These are phyloP conservation scores for Clonostachys rosea DNA, from an alignment of 2,329 filamentous ascomycete species.

Conservation along the genomic window DNA sequence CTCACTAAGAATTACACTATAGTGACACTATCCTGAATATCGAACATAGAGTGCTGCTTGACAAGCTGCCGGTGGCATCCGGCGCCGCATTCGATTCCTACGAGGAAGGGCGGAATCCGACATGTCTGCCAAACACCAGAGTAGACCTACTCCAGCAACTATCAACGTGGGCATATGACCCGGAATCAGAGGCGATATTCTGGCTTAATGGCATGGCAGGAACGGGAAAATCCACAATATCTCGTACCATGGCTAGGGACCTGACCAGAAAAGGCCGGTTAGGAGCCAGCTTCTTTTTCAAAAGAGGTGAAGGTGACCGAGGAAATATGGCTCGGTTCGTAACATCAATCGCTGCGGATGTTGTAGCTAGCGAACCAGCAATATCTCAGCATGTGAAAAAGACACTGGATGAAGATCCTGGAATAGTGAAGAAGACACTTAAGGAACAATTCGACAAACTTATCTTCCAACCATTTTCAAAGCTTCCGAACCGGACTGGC, in stretches of 20 bases:
- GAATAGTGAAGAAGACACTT: not conserved
- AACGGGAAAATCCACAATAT: constrained; percentile 2
- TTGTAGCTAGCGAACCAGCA: not conserved
- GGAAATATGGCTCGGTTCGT: not conserved
- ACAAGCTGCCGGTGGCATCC: not conserved
- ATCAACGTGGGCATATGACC: not conserved
- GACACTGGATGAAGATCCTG: not conserved
- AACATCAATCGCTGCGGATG: not conserved
- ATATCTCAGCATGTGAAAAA: not conserved
- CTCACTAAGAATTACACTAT: no score
- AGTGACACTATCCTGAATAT: no score
- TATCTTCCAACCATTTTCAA: not conserved
- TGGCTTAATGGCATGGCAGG: constrained; percentile 2
- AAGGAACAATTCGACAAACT: constrained; percentile 6
- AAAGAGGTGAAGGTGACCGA: constrained; percentile 8
- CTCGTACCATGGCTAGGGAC: not conserved
- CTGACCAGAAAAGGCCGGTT: not conserved
- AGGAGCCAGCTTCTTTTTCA: constrained; percentile 1
- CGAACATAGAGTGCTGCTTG: no score
- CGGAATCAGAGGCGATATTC: not conserved
- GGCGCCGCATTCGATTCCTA: not conserved
- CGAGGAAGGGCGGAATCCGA: constrained; percentile 8
- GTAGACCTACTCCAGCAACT: not conserved
- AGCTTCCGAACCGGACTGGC: not conserved
- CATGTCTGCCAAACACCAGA: not conserved